phyloP scores from a whole-genome alignment of 192 early-diverging fungal species.

The Backusella australiensis region DNA sequence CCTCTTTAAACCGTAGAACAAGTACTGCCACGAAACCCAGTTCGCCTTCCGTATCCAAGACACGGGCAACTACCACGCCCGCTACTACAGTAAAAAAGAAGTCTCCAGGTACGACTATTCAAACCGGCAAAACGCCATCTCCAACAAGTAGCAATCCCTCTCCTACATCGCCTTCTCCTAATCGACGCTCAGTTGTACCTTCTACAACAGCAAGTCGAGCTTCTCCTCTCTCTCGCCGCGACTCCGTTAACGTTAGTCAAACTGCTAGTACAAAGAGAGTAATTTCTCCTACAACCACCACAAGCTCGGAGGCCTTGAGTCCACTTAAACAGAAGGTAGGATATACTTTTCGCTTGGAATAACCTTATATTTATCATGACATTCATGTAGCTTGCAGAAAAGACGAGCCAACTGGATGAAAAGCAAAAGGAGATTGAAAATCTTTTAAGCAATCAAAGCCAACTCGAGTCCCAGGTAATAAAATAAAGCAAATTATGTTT shows the following conservation, averaged over 20 bases:
- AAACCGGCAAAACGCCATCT: not conserved
- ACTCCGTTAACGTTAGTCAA: not conserved
- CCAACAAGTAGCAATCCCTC: not conserved
- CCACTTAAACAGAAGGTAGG: not conserved
- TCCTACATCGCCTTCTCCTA: slow-evolving; percentile 2
- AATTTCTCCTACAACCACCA: not conserved
- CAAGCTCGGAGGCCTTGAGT: not conserved
- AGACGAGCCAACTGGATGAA: not conserved
- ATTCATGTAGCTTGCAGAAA: not conserved
- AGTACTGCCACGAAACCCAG: not conserved
- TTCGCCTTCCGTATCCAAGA: slow-evolving; percentile 6
- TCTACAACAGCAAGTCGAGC: not conserved
- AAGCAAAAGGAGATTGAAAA: slow-evolving; percentile 13
- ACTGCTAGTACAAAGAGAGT: not conserved
- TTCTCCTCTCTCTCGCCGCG: not conserved
- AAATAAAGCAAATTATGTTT: not conserved
- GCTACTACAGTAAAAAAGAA: not conserved
- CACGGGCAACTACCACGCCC: not conserved
- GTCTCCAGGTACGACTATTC: not conserved
- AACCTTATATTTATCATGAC: not conserved
- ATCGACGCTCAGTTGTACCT: slow-evolving; percentile 5
- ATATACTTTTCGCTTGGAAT: not conserved
- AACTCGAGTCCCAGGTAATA: not conserved
- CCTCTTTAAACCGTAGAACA: not conserved
- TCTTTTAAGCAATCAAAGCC: not conserved